A percentile compares a stretch with the other conserved stretches of the same genome.
Conservation (phyloP, 257 asterid genomes). For the Nicotiana obtusifolia region DNA sequence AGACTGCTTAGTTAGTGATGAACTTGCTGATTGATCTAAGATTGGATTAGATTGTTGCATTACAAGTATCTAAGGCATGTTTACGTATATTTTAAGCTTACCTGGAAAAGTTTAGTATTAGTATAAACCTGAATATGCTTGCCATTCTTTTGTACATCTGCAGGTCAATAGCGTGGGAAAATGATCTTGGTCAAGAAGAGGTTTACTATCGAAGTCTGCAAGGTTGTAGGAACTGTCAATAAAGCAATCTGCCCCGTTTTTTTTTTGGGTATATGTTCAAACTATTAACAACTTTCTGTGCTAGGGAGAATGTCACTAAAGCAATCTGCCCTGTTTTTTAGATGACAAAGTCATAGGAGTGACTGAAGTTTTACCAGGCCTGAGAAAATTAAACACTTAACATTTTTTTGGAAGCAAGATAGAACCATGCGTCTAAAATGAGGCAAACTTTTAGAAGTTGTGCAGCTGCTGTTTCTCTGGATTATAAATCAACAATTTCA, state of each 20-base stretch:
- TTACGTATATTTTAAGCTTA: no score
- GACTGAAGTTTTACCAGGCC: no score
- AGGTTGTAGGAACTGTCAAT: not conserved
- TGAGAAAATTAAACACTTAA: not conserved
- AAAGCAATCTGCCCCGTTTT: not conserved
- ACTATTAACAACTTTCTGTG: not conserved
- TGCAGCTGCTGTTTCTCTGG: not conserved
- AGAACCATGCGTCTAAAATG: not conserved
- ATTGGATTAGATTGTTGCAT: no score
- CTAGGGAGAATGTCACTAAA: not conserved
- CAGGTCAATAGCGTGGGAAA: not conserved
- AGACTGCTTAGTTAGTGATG: no score
- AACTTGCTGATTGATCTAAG: no score
- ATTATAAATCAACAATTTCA: constrained; percentile 16
- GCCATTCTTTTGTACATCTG: not conserved
- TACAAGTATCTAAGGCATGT: no score
- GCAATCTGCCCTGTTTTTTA: no score
- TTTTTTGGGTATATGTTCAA: not conserved
- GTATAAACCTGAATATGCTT: no score
- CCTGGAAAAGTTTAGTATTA: no score
- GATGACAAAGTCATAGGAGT: no score
- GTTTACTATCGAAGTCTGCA: not conserved
- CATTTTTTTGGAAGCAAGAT: not conserved
- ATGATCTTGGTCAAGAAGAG: not conserved
- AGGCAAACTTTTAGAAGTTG: not conserved